Percentiles rank a stretch among this genome's conserved stretches.
These are phyloP conservation scores for Chalara sp. DNA, from an alignment of 2,329 filamentous ascomycete species.

Conservation along the genomic window DNA sequence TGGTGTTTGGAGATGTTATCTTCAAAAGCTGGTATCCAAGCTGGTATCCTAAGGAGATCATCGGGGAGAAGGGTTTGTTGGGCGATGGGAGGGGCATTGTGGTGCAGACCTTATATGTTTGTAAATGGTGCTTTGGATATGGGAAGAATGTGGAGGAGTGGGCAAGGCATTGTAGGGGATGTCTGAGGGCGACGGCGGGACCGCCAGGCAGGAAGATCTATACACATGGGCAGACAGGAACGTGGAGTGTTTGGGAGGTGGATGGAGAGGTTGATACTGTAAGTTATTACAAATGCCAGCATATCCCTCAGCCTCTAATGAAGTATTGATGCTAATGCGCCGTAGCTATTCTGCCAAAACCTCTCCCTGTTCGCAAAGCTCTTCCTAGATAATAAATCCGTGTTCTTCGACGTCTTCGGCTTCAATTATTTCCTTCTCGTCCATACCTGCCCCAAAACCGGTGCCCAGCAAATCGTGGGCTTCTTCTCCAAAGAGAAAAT, in stretches of 20 bases:
- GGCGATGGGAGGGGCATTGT: constrained; percentile 25
- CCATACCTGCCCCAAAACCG: constrained; percentile 49
- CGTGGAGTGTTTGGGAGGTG: constrained; percentile 85
- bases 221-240: constrained; percentile 45
- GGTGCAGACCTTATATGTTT: constrained; percentile 73
- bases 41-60: constrained; percentile 71
- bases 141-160: constrained; percentile 55
- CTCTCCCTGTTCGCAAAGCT: constrained; percentile 94
- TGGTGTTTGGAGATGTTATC: constrained; percentile 75
- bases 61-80: constrained; percentile 38
- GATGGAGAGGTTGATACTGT: constrained; percentile 80
- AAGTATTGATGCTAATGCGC: not conserved
- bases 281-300: constrained; percentile 21
- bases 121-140: constrained; percentile 92
- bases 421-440: constrained; percentile 95
- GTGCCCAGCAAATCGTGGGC: constrained; percentile 62
- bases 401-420: constrained; percentile 92
- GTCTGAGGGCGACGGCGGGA: constrained; percentile 35
- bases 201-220: constrained; percentile 71
- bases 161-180: constrained; percentile 52
- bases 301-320: not conserved
- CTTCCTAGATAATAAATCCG: constrained; percentile 95
- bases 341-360: constrained; percentile 82
- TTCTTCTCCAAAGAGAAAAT: constrained; percentile 99
- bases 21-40: constrained; percentile 93